These are phyloP conservation scores for Cyclotella sp. DNA, from an alignment of 108 stramenopile species.

Conservation along the genomic window DNA sequence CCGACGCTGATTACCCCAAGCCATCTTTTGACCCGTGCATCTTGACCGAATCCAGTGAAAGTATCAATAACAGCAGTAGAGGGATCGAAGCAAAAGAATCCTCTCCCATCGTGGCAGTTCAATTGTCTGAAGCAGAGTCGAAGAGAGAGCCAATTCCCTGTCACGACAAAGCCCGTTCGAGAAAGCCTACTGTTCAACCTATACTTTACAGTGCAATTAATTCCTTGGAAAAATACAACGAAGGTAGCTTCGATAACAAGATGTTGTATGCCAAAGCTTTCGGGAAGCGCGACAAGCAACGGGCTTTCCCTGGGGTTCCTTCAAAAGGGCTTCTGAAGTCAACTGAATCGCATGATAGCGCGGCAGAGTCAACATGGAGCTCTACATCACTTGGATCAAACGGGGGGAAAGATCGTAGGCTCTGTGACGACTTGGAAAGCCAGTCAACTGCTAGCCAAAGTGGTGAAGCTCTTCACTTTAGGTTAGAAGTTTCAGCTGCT, in stretches of 20 bases:
- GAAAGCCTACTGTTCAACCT: constrained; percentile 34
- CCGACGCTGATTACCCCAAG: not conserved
- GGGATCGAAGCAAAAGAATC: not conserved
- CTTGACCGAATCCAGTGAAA: not conserved
- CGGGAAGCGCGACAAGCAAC: constrained; percentile 20
- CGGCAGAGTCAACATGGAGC: constrained; percentile 24
- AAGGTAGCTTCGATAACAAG: constrained; percentile 50
- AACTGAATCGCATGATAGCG: constrained; percentile 29
- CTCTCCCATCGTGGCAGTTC: not conserved
- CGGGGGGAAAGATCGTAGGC: not conserved
- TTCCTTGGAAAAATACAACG: constrained; percentile 65
- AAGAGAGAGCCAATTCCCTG: constrained; percentile 9
- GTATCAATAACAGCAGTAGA: not conserved
- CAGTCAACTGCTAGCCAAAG: constrained; percentile 9
- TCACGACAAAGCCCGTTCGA: constrained; percentile 1
- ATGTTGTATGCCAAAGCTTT: constrained; percentile 34
- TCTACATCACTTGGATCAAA: constrained; percentile 8
- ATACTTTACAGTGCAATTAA: constrained; percentile 80
- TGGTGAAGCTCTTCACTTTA: constrained; percentile 3
- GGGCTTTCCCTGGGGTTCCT: constrained; percentile 51
- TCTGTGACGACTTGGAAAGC: constrained; percentile 6
- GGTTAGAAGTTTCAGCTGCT: not conserved
- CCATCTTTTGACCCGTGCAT: not conserved
- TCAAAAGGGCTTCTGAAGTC: constrained; percentile 19
- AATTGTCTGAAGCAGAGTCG: not conserved